Base-by-base conservation (phyloP, 129 eudicot species). In the Silybum marianum region DNA sequence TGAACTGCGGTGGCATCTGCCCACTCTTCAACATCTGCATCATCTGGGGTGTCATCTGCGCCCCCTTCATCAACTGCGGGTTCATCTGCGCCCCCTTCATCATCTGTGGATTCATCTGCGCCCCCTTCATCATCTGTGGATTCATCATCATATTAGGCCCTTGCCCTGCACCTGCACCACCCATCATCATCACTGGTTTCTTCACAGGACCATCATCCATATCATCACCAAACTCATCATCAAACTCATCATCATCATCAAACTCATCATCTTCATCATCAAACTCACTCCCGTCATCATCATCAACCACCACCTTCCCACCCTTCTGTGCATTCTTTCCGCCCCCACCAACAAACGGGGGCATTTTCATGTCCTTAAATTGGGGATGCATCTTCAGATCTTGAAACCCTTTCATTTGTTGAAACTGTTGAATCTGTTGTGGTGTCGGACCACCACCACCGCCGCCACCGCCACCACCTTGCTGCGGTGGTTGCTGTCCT, bases 341-440 rank as follows among this genome's bases (percentile, higher is more conserved):
- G 4, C 83, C 87, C 2, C 60, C 82, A 14, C 40, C 60, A 3
- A 83, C 85, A 18, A 88, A 72, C 21, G 84, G 69, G 0, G 90
- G 88, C 79, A 87, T 32, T 71, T 90, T 88, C 83, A 85, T 77
- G 39, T 86, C 93, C 82, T 90, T 88, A 83, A 90, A 87, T 42
- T 90, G 91, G 5, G 89, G 86, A 63, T 60, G 86, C 83, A 81
- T 72, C 74, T 83, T 89, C 86, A 78, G 78, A 84, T 89, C 91
- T 69, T 90, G 91, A 73, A 90, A 74, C 26, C 81, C 94, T 69
- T 90, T 90, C 83, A 90, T 73, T 48, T 90, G 90, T 44, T 90
- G 93, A 21, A 87, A 72, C 82, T 87, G 87, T 70, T 87, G 90
- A 36, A 87, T 44, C 7, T 83, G 86, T 16, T 82, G 91, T 7